Base-by-base conservation (phyloP, 2,329 filamentous ascomycete genomes). In the Byssoonygena ceratinophila region DNA sequence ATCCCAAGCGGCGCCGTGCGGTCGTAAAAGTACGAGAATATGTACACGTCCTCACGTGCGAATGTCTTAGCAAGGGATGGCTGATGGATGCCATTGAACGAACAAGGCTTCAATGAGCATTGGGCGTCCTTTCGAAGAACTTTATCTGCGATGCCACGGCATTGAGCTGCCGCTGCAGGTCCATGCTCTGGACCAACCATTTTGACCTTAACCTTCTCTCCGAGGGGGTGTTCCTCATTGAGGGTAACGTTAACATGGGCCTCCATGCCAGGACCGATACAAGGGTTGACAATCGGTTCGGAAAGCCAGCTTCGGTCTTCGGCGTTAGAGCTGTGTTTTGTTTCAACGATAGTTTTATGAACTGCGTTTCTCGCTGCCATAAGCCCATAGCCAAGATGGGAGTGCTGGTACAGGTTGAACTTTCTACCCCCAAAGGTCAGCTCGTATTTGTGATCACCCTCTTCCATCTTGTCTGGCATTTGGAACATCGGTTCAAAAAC, bases 11-110 rank as follows among this genome's bases (percentile, higher is more conserved):
- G 87, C 68, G 87, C 80, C 22, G 87, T 94, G 63, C 94, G 90
- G 75, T 98, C 92, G 73, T 85, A 96, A 73, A 98, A 98, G 78
- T 94, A 98, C 27, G 87, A 94, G 72, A 98, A 91, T 61, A 97
- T 88, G 73, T 91, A 98, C 36, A 97, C 81, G 63, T 96, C 90
- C 70, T 97, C 91, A 57, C 78, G 79, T 23, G 87, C 75, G 64
- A 98, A 98, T 0, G 92, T 98, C 77, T 95, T 94, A 60, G 82
- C 83, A 45, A 98, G 78, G 20, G 85, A 84, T 8, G 92, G 92
- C 70, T 98, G 92, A 72, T 98, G 87, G 27, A 98, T 82, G 58
- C 92, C 92, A 68, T 95, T 94, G 81, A 98, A 98, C 1, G 92
- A 95, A 75, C 92, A 98, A n/a, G 92, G 92, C 0, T 86, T 79